Conservation (phyloP, 192 early-diverging fungal species). For the Anaeromyces robustus region DNA sequence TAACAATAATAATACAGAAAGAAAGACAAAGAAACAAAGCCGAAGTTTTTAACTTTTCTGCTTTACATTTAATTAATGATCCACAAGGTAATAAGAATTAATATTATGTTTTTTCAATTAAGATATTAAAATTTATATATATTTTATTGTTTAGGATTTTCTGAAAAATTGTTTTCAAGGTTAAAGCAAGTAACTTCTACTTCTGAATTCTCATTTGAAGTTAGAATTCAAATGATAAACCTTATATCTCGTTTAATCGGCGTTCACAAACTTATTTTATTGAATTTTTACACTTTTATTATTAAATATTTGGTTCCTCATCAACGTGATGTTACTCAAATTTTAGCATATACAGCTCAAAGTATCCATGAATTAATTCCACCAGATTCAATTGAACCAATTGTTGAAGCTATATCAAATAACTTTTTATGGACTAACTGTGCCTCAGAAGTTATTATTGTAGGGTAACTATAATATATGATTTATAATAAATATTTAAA, state of each 20-base stretch:
- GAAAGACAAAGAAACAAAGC: constrained; percentile 41
- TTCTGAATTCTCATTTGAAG: constrained; percentile 66
- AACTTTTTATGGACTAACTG: constrained; percentile 91
- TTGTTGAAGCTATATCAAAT: constrained; percentile 84
- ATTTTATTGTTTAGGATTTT: no score
- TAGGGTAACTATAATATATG: constrained; percentile 46
- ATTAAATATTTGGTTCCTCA: constrained; percentile 89
- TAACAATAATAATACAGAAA: no score
- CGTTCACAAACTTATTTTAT: constrained; percentile 79
- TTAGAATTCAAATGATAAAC: constrained; percentile 83
- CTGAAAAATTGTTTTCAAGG: constrained; percentile 83
- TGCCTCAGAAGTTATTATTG: constrained; percentile 84
- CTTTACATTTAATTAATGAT: constrained; percentile 86
- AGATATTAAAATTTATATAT: no score
- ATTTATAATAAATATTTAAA: background rate
- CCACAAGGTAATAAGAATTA: constrained; percentile 51
- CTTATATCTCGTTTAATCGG: constrained; percentile 88
- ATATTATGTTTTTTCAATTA: no score
- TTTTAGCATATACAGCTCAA: constrained; percentile 81
- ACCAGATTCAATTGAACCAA: constrained; percentile 74
- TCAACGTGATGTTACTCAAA: constrained; percentile 83
- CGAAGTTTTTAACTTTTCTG: constrained; percentile 80
- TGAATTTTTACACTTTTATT: constrained; percentile 85
- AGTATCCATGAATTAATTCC: constrained; percentile 85
- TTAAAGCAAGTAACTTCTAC: constrained; percentile 46